Percentiles rank a stretch among this genome's conserved stretches.
These are phyloP conservation scores for Mallotus repandus DNA, from an alignment of 441 rosid species.

Conservation along the genomic window DNA sequence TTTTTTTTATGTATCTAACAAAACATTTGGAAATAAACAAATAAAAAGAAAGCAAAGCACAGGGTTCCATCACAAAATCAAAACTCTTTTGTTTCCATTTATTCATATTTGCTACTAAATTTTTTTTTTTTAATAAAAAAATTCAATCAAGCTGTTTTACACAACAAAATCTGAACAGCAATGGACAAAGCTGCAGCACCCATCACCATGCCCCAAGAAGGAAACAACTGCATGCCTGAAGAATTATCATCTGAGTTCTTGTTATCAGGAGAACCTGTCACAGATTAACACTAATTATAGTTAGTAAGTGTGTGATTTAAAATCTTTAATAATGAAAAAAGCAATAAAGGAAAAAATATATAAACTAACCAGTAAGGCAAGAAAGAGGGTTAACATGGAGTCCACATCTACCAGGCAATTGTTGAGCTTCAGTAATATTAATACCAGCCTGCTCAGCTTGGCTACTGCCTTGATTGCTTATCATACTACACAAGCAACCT, in stretches of 20 bases:
- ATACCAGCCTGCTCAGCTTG: slow-evolving; percentile 64
- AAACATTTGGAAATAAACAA: background rate
- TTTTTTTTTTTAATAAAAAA: too few species aligned
- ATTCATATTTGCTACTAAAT: too few species aligned
- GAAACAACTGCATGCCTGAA: slow-evolving; percentile 16
- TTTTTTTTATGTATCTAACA: background rate
- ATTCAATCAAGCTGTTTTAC: background rate
- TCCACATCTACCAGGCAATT: slow-evolving; percentile 73
- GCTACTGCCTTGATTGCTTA: slow-evolving; percentile 53
- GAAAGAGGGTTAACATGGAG: slow-evolving; percentile 58
- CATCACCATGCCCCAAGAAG: slow-evolving; percentile 16
- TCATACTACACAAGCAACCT: slow-evolving; percentile 59
- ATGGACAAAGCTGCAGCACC: slow-evolving; percentile 10
- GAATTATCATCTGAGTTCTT: slow-evolving; percentile 38
- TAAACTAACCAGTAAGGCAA: slow-evolving; percentile 41
- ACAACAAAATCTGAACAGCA: slow-evolving; percentile 15
- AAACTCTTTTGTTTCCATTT: background rate
- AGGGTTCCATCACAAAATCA: background rate
- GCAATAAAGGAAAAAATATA: background rate
- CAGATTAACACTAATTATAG: background rate
- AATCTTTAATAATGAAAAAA: background rate
- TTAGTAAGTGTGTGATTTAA: background rate
- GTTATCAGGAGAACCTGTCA: slow-evolving; percentile 41
- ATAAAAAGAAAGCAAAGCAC: background rate
- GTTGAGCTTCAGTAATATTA: slow-evolving; percentile 58